Evolutionary conservation across 495 filamentous ascomycete genomes (phyloP).

Genomic region (Hypoxylon fragiforme): DNA sequence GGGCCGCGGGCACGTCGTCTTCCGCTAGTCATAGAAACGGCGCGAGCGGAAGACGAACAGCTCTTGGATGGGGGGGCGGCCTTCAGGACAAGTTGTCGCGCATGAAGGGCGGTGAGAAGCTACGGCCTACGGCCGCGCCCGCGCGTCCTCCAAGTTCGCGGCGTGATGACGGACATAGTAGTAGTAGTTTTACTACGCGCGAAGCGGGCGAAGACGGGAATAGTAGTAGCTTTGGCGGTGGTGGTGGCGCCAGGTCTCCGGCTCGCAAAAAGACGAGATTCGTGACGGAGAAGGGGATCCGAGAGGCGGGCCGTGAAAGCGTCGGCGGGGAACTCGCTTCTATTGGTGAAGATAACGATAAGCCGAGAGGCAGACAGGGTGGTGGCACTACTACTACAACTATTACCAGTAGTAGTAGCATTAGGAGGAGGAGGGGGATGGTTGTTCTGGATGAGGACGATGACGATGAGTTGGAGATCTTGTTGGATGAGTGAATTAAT

Average conservation of each 20-base stretch:
- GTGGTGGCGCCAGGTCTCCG: conserved; percentile 40
- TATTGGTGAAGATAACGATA: too few species aligned
- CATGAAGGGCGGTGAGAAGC: conserved; percentile 59
- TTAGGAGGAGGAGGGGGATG: conserved; percentile 22
- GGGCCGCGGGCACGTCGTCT: not conserved
- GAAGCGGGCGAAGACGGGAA: conserved; percentile 6
- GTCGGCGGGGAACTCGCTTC: conserved; percentile 55
- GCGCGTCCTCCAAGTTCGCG: too few species aligned
- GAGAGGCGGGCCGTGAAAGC: conserved; percentile 76
- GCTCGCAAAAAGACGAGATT: conserved; percentile 81
- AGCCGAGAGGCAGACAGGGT: too few species aligned
- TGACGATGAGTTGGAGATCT: conserved; percentile 43
- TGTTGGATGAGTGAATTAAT: too few species aligned
- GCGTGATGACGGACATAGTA: too few species aligned
- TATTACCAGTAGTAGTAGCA: conserved; percentile 13
- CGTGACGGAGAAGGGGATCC: conserved; percentile 73
- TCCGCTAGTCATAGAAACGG: not conserved
- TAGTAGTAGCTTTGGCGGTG: too few species aligned
- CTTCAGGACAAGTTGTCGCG: conserved; percentile 51
- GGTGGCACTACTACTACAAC: conserved; percentile 42
- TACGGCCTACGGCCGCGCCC: conserved; percentile 22
- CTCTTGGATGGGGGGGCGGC: conserved; percentile 54
- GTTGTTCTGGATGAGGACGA: conserved; percentile 54
- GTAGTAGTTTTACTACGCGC: too few species aligned
- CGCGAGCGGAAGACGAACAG: conserved; percentile 8